These are phyloP conservation scores for Hyaloscypha hepaticicola DNA, from an alignment of 495 filamentous ascomycete genomes.

Conservation along the genomic window DNA sequence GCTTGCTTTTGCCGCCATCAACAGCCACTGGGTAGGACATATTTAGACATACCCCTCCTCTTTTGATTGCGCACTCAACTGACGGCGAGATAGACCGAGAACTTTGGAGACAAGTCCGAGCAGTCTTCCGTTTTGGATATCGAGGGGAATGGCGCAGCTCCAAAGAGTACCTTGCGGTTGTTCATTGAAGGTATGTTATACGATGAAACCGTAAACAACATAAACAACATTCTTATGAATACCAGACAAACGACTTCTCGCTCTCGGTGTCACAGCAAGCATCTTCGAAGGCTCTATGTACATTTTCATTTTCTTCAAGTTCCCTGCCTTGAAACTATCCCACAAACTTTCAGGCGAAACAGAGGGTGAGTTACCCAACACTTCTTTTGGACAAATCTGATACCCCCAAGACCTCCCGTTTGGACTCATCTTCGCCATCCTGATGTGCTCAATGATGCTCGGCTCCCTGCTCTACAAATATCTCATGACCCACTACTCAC, in stretches of 20 bases:
- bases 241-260: slow-evolving; percentile 41
- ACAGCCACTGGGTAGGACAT: slow-evolving; percentile 46
- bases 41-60: too few species aligned
- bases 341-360: slow-evolving; percentile 27
- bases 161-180: slow-evolving; percentile 16
- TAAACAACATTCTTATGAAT: too few species aligned
- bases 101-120: slow-evolving; percentile 39
- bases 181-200: slow-evolving; percentile 16
- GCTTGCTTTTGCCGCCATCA: slow-evolving; percentile 42
- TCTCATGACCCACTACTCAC: slow-evolving; percentile 30
- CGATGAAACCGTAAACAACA: too few species aligned
- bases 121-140: not conserved
- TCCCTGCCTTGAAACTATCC: slow-evolving; percentile 46
- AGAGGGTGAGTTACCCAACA: slow-evolving; percentile 14
- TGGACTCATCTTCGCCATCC: slow-evolving; percentile 55
- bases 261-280: slow-evolving; percentile 48
- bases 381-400: slow-evolving; percentile 1
- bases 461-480: slow-evolving; percentile 44
- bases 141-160: slow-evolving; percentile 5
- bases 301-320: slow-evolving; percentile 59
- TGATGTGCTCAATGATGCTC: slow-evolving; percentile 56
- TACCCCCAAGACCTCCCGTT: slow-evolving; percentile 43
- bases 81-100: slow-evolving; percentile 39
- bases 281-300: slow-evolving; percentile 60
- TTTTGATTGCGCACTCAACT: not conserved